These are phyloP conservation scores for Amanita inopinata DNA, from an alignment of 768 basidiomycete genomes.

Conservation along the genomic window DNA sequence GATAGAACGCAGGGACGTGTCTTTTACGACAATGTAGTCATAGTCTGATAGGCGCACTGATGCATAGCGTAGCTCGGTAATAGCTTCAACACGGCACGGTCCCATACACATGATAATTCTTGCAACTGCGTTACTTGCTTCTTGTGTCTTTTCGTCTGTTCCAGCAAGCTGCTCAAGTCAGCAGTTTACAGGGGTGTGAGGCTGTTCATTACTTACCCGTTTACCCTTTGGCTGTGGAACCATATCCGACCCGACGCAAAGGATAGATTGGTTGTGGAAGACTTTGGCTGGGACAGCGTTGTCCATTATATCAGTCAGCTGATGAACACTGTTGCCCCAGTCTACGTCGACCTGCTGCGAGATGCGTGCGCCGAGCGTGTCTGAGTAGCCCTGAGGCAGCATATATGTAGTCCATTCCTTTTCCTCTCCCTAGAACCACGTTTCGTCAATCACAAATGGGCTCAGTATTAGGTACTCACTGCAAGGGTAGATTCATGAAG, in stretches of 20 bases:
- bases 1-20: constrained; percentile 24
- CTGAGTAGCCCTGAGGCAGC: constrained; percentile 48
- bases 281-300: constrained; percentile 49
- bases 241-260: constrained; percentile 52
- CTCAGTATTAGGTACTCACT: constrained; percentile 17
- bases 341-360: constrained; percentile 39
- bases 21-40: constrained; percentile 57
- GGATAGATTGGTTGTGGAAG: constrained; percentile 42
- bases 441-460: background rate
- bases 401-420: constrained; percentile 58
- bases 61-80: constrained; percentile 36
- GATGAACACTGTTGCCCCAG: constrained; percentile 40
- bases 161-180: constrained; percentile 15
- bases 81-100: constrained; percentile 59
- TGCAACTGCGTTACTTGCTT: constrained; percentile 37
- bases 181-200: constrained; percentile 3
- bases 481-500: constrained; percentile 27
- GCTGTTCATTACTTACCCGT: constrained; percentile 19
- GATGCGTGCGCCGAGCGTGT: constrained; percentile 21
- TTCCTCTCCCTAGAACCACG: constrained; percentile 21
- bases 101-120: constrained; percentile 76
- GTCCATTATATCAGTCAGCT: constrained; percentile 49
- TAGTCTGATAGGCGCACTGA: constrained; percentile 28
- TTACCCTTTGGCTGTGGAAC: constrained; percentile 36
- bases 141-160: constrained; percentile 24